A percentile compares a stretch with the other conserved stretches of the same genome.
Conservation (phyloP, 2,329 filamentous ascomycete genomes). For the Colletotrichum sp. region DNA sequence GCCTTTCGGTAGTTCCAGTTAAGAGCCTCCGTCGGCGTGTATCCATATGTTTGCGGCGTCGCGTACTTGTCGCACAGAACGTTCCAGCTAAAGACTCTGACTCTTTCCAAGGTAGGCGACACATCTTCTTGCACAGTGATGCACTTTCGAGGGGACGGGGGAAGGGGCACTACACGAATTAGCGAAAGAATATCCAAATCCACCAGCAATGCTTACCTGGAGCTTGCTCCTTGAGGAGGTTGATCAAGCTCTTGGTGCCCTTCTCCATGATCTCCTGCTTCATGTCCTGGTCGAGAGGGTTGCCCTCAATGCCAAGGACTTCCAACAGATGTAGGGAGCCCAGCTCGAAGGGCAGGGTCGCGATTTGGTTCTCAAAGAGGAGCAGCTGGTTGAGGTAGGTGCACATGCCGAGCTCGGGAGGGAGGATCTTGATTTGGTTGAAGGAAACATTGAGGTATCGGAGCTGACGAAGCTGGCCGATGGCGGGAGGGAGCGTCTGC, state of each 20-base stretch:
- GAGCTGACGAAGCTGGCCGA: constrained; percentile 83
- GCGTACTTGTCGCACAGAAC: constrained; percentile 95
- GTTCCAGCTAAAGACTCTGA: constrained; percentile 93
- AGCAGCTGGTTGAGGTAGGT: constrained; percentile 86
- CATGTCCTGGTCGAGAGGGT: constrained; percentile 77
- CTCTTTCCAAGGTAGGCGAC: constrained; percentile 65
- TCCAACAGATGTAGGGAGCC: constrained; percentile 90
- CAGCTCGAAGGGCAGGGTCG: constrained; percentile 81
- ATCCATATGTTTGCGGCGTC: constrained; percentile 84
- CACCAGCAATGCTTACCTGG: constrained; percentile 66
- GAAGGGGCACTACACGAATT: constrained; percentile 68
- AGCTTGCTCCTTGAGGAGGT: constrained; percentile 81
- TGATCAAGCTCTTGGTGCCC: constrained; percentile 85
- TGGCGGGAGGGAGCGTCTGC: constrained; percentile 75
- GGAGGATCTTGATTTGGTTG: constrained; percentile 83
- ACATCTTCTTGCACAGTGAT: constrained; percentile 77
- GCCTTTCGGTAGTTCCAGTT: constrained; percentile 87
- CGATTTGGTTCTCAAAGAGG: constrained; percentile 89
- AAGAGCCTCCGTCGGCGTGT: constrained; percentile 82
- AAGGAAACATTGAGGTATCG: constrained; percentile 86
- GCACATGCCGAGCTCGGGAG: constrained; percentile 95
- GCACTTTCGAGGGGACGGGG: constrained; percentile 78
- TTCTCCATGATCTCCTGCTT: constrained; percentile 86
- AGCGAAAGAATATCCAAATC: constrained; percentile 16
- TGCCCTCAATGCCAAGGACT: constrained; percentile 89